These are phyloP conservation scores for Camptophora hylomeconis DNA, from an alignment of 2,329 filamentous ascomycete genomes.

Conservation along the genomic window DNA sequence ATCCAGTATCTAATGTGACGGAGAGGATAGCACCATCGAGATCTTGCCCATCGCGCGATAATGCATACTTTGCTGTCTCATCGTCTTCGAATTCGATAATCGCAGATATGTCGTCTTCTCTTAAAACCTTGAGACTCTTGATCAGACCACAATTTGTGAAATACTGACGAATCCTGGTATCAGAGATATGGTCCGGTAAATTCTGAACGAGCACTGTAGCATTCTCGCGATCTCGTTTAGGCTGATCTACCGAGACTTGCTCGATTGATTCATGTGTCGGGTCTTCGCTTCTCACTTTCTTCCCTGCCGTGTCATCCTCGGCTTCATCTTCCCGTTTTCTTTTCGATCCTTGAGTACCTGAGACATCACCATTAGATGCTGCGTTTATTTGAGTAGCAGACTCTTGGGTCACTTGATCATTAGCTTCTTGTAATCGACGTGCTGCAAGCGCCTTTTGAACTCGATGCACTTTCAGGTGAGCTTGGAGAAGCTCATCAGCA, in stretches of 20 bases:
- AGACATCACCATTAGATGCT: constrained; percentile 18
- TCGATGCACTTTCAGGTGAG: constrained; percentile 60
- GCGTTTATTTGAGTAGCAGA: constrained; percentile 17
- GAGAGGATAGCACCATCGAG: constrained; percentile 61
- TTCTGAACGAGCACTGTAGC: constrained; percentile 71
- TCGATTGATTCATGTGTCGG: constrained; percentile 18
- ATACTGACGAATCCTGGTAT: constrained; percentile 69
- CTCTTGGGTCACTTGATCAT: constrained; percentile 33
- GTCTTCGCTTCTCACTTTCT: constrained; percentile 49
- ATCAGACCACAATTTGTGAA: constrained; percentile 84
- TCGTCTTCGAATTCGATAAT: constrained; percentile 72
- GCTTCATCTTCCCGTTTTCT: constrained; percentile 54
- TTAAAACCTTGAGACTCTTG: constrained; percentile 58
- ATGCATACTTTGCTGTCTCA: constrained; percentile 69
- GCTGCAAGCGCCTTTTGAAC: constrained; percentile 49
- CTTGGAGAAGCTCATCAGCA: constrained; percentile 59
- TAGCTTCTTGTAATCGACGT: constrained; percentile 53
- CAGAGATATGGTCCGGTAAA: constrained; percentile 55
- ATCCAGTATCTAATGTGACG: constrained; percentile 60
- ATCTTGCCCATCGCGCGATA: constrained; percentile 68
- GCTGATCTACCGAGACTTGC: constrained; percentile 26
- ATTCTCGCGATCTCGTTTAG: constrained; percentile 80
- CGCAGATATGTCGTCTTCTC: constrained; percentile 53
- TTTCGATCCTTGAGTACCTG: constrained; percentile 35
- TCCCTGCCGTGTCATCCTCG: constrained; percentile 39